Evolutionary conservation across 2,329 filamentous ascomycete species (phyloP).

Genomic region (Ophiostoma fasciatum): DNA sequence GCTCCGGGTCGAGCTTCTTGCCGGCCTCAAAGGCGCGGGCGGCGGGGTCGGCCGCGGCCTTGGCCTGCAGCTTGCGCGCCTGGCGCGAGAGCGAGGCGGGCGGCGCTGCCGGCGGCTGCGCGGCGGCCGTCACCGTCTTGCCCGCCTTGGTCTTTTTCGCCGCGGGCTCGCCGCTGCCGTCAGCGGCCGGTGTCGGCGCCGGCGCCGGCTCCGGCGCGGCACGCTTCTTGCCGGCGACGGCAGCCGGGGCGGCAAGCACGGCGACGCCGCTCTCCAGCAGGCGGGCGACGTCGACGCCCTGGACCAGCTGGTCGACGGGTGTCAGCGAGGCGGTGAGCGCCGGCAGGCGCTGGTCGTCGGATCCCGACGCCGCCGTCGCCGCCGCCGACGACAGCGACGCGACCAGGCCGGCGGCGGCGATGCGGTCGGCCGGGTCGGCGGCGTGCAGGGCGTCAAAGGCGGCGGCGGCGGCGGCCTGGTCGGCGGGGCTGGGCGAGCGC

Average conservation of each 20-base stretch:
- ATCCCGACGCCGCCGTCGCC: constrained; percentile 41
- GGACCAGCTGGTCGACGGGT: constrained; percentile 41
- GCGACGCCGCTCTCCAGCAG: constrained; percentile 55
- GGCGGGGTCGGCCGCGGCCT: constrained; percentile 23
- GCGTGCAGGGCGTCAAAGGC: constrained; percentile 62
- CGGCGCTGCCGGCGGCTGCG: constrained; percentile 13
- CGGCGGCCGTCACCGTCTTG: background rate
- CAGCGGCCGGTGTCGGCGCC: constrained; percentile 12
- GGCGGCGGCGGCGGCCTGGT: constrained; percentile 56
- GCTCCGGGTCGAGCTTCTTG: constrained; percentile 75
- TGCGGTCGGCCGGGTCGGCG: constrained; percentile 49
- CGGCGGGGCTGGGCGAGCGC: constrained; percentile 53
- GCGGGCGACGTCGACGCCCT: constrained; percentile 42
- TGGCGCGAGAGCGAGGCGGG: constrained; percentile 37
- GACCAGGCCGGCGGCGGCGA: constrained; percentile 69
- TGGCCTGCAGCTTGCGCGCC: constrained; percentile 12
- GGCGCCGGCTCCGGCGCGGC: constrained; percentile 22
- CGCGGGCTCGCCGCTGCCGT: background rate
- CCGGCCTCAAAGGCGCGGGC: constrained; percentile 46
- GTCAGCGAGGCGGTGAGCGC: constrained; percentile 7
- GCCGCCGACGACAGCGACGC: constrained; percentile 56
- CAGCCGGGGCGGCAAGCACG: constrained; percentile 23
- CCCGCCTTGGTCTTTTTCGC: constrained; percentile 9
- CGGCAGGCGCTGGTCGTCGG: constrained; percentile 25
- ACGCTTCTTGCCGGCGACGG: constrained; percentile 32